phyloP scores from a whole-genome alignment of 768 basidiomycete genomes.

The Lactarius quietus region DNA sequence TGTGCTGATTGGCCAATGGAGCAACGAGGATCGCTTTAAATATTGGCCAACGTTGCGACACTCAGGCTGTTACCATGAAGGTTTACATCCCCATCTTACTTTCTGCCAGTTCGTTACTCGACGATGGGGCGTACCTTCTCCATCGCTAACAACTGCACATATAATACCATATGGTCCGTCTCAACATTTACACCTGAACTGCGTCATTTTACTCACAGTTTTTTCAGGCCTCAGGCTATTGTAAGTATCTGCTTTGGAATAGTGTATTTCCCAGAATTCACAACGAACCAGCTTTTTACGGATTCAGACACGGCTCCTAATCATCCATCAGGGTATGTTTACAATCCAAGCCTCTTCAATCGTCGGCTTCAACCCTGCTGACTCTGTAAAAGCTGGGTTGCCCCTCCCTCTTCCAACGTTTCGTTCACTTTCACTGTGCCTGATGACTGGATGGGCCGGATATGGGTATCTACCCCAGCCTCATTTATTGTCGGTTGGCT shows the following conservation, averaged over 20 bases:
- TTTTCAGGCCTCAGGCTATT: too few relatives aligned
- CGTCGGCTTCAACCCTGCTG: too few relatives aligned
- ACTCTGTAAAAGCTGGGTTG: too few relatives aligned
- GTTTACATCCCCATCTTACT: not conserved
- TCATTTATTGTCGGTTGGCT: not conserved
- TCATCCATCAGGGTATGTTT: too few relatives aligned
- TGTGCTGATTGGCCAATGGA: too few relatives aligned
- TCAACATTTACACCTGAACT: not conserved
- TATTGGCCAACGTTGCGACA: not conserved
- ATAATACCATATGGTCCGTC: conserved; percentile 41
- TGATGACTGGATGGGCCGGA: conserved; percentile 41
- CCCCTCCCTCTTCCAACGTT: conserved; percentile 29
- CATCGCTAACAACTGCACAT: conserved; percentile 41
- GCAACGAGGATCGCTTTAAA: too few relatives aligned
- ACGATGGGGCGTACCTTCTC: conserved; percentile 35
- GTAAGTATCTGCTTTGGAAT: too few relatives aligned
- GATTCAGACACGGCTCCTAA: too few relatives aligned
- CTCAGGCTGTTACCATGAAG: not conserved
- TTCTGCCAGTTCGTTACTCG: conserved; percentile 1
- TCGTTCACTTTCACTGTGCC: conserved; percentile 37
- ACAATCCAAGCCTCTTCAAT: too few relatives aligned
- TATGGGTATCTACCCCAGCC: conserved; percentile 33
- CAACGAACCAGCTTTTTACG: too few relatives aligned
- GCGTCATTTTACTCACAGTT: not conserved
- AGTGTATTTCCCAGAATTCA: too few relatives aligned